A percentile compares a stretch with the other conserved stretches of the same genome.
Conservation (phyloP, 371 early-diverging fungal species). For the Rhizopus sp. region DNA sequence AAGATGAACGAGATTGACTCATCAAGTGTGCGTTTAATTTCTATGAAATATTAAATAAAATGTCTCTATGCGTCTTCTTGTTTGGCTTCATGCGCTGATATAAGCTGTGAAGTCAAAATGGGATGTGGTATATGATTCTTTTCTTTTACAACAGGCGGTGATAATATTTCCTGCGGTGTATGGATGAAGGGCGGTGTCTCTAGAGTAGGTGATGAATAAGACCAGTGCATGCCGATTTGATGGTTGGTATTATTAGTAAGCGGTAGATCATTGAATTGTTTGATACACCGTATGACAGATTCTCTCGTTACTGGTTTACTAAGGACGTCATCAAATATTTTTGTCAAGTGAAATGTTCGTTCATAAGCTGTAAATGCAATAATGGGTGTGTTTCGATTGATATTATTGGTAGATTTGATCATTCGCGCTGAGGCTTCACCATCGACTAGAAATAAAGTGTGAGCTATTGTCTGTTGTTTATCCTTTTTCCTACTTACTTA, state of each 20-base stretch:
- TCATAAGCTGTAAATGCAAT: conserved; percentile 78
- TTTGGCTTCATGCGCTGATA: background rate
- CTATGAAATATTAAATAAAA: too few species aligned
- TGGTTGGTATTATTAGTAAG: background rate
- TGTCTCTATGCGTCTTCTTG: too few species aligned
- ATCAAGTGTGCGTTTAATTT: too few species aligned
- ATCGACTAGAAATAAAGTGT: conserved; percentile 60
- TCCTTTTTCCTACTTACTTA: conserved; percentile 61
- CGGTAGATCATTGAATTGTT: too few species aligned
- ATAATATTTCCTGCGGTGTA: background rate
- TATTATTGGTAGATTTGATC: conserved; percentile 91
- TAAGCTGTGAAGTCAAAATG: background rate
- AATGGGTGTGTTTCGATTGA: conserved; percentile 73
- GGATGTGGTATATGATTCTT: background rate
- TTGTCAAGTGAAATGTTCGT: conserved; percentile 49
- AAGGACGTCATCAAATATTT: conserved; percentile 73
- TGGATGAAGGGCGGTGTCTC: conserved; percentile 1
- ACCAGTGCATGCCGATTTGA: background rate
- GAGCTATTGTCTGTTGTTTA: conserved; percentile 1
- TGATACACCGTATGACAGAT: too few species aligned
- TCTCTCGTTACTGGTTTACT: conserved; percentile 76
- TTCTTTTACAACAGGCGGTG: background rate
- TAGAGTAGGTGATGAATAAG: background rate
- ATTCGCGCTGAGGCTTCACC: conserved; percentile 91
- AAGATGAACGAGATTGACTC: too few species aligned